Evolutionary conservation across 306 rosid genomes (phyloP), one percentile per base, ranked within the genome.

Genomic region (Crataegus laevigata): DNA sequence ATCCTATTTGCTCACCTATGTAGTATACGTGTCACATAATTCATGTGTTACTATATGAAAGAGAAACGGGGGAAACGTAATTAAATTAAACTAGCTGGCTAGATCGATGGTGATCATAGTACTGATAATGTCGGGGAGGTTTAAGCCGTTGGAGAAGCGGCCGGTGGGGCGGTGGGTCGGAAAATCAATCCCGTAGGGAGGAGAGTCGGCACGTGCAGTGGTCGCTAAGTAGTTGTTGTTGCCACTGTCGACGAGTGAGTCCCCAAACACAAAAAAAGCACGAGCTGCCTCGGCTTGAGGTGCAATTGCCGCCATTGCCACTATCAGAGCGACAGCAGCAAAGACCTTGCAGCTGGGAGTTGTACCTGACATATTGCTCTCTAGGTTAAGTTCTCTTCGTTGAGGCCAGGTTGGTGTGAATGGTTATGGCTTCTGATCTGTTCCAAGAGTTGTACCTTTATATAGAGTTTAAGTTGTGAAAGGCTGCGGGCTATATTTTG

Each of bases 111-210:
- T 14, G 24, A n/a, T 10, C 26, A 19, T 19, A 9, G 5, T 55
- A 55, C 61, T 75, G 68, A 87, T 83, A 22, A 87, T 70, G 82
- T 89, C 91, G 19, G 93, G 89, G 66, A 89, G 81, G 87, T 85
- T 87, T 45, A 83, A 57, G 81, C 89, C 93, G 24, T 89, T 87
- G 79, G 93, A 87, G 88, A 89, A 89, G 71, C 89, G 91, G 18
- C 93, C 89, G 8, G 88, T 87, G 68, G 91, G 93, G 21, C 77
- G 80, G 50, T 62, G 87, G 5, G 87, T 79, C 4, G 91, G 89
- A 14, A 78, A 86, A 57, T 89, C 93, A 28, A 89, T 72, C 74
- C 91, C 91, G 11, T 87, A 79, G 4, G 93, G 93, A 11, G 88
- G 88, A 62, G 78, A 83, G 58, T 87, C 85, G 7, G 91, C 89